phyloP scores from a whole-genome alignment of 140 eudicot species.

The Flaveria floridana region DNA sequence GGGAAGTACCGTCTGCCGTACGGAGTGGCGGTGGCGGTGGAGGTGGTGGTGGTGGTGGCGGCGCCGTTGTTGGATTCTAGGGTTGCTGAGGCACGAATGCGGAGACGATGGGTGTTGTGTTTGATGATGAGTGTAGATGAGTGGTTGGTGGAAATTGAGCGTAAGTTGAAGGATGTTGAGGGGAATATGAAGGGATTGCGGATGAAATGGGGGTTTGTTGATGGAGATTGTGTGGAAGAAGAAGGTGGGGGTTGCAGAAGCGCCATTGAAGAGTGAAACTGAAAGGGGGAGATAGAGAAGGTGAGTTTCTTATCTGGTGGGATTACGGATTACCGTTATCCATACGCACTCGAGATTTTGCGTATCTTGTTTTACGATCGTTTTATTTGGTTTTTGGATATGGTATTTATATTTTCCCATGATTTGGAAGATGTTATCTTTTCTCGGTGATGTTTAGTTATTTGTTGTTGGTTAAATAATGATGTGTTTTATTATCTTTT shows the following conservation, averaged over 20 bases:
- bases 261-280: slow-evolving; percentile 33
- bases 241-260: slow-evolving; percentile 34
- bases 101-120: slow-evolving; percentile 38
- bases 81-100: slow-evolving; percentile 63
- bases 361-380: background rate
- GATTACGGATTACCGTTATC: slow-evolving; percentile 52
- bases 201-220: slow-evolving; percentile 19
- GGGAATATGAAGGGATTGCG: slow-evolving; percentile 32
- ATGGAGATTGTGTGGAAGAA: slow-evolving; percentile 23
- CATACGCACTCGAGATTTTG: slow-evolving; percentile 22
- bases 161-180: slow-evolving; percentile 40
- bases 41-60: slow-evolving; percentile 33
- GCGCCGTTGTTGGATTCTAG: slow-evolving; percentile 74
- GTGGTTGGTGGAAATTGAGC: slow-evolving; percentile 34
- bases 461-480: too few species aligned
- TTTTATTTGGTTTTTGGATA: background rate
- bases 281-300: slow-evolving; percentile 7
- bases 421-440: too few species aligned
- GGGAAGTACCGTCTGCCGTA: slow-evolving; percentile 86
- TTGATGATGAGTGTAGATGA: slow-evolving; percentile 33
- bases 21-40: slow-evolving; percentile 17
- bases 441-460: too few species aligned
- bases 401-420: too few species aligned
- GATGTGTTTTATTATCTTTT: too few species aligned
- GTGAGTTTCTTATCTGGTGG: slow-evolving; percentile 33